A percentile compares a stretch with the other conserved stretches of the same genome.
Evolutionary conservation across 225 moss, liverwort and hornwort species (phyloP).

Genomic region (Bryum argenteum): DNA sequence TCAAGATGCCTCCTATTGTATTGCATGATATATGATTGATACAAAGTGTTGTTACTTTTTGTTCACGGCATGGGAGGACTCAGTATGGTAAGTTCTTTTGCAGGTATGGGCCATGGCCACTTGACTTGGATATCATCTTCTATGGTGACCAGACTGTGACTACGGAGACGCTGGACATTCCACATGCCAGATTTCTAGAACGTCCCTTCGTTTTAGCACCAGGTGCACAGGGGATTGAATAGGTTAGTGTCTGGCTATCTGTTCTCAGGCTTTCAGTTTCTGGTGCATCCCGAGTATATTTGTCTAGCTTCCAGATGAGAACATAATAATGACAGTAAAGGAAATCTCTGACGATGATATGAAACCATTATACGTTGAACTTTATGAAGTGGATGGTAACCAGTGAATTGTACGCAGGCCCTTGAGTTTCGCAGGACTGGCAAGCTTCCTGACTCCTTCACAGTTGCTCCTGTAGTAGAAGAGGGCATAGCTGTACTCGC

Average conservation of each 20-base stretch:
- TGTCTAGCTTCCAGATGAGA: neutral
- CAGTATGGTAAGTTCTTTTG: constrained; percentile 16
- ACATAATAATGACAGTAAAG: neutral
- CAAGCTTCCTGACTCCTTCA: constrained; percentile 68
- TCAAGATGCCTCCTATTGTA: neutral
- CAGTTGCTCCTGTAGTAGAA: constrained; percentile 33
- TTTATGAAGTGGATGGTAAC: constrained; percentile 9
- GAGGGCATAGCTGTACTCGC: constrained; percentile 53
- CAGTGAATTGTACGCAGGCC: constrained; percentile 53
- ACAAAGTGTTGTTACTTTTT: constrained; percentile 2
- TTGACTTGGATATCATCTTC: constrained; percentile 93
- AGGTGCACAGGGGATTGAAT: constrained; percentile 95
- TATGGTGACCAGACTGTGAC: constrained; percentile 67
- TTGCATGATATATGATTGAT: constrained; percentile 7
- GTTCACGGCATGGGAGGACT: neutral
- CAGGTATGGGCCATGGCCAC: constrained; percentile 81
- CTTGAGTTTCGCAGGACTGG: constrained; percentile 68
- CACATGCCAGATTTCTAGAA: constrained; percentile 75
- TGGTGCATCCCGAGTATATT: constrained; percentile 13
- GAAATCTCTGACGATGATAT: constrained; percentile 6
- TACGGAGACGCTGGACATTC: constrained; percentile 72
- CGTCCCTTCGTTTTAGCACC: constrained; percentile 93
- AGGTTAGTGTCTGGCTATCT: constrained; percentile 48
- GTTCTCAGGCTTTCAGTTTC: neutral
- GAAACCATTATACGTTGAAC: neutral